Percentiles rank a stretch among this genome's conserved stretches.
These are phyloP conservation scores for Apiospora pterosperma DNA, from an alignment of 2,329 filamentous ascomycete species.

Conservation along the genomic window DNA sequence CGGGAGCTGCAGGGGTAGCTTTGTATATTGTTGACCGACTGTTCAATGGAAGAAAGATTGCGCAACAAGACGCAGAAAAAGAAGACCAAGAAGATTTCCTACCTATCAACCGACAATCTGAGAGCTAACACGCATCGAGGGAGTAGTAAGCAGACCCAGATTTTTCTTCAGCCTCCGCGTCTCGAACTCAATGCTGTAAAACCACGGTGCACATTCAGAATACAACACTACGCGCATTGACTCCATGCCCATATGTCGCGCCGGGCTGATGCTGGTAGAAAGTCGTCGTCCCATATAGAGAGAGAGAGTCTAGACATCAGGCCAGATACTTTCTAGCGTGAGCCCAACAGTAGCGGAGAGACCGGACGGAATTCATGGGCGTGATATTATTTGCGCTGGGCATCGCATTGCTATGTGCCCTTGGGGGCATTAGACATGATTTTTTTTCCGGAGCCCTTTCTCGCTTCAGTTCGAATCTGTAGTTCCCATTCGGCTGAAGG, in stretches of 20 bases:
- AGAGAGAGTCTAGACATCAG: not conserved
- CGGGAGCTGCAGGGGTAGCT: not conserved
- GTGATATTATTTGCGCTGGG: not conserved
- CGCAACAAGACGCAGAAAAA: not conserved
- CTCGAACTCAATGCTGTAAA: not conserved
- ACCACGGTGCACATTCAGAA: not conserved
- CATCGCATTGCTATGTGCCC: not conserved
- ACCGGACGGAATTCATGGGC: not conserved
- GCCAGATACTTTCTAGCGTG: not conserved
- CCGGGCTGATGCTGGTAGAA: not conserved
- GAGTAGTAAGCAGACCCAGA: not conserved
- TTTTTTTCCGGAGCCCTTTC: not conserved
- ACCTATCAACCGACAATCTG: not conserved
- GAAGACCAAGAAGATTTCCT: not conserved
- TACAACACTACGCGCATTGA: constrained; percentile 1
- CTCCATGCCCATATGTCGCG: not conserved
- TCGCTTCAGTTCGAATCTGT: not conserved
- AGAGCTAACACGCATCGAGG: not conserved
- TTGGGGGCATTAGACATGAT: not conserved
- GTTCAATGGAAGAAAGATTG: constrained; percentile 1
- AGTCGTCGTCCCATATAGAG: not conserved
- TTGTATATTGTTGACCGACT: constrained; percentile 5
- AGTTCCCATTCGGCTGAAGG: not conserved
- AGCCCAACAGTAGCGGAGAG: not conserved
- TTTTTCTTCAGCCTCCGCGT: not conserved